Evolutionary conservation across 805 yeast species (phyloP).

Genomic region (Helenozyma rhizophorensis): DNA sequence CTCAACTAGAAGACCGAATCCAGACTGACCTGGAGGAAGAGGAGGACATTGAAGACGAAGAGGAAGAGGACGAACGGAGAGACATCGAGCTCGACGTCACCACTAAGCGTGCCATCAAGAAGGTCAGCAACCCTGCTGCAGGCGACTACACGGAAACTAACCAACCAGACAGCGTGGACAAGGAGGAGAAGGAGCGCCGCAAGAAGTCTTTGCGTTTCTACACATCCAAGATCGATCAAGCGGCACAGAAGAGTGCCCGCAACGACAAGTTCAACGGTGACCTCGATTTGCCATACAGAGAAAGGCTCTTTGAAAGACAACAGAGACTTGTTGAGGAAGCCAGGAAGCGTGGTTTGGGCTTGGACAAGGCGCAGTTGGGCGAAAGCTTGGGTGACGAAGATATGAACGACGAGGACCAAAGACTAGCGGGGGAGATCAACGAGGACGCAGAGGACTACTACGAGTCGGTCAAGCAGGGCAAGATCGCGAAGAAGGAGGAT

Average conservation of each 20-base stretch:
- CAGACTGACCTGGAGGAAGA: slow-evolving; percentile 12
- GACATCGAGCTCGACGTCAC: slow-evolving; percentile 46
- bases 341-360: slow-evolving; percentile 63
- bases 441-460: slow-evolving; percentile 54
- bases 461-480: slow-evolving; percentile 45
- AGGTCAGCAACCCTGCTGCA: slow-evolving; percentile 7
- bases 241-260: slow-evolving; percentile 50
- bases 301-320: slow-evolving; percentile 85
- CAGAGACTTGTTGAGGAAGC: slow-evolving; percentile 87
- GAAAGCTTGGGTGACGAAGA: slow-evolving; percentile 55
- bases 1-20: slow-evolving; percentile 11
- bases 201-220: slow-evolving; percentile 86
- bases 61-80: slow-evolving; percentile 8
- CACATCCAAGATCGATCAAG: slow-evolving; percentile 93
- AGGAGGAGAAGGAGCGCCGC: slow-evolving; percentile 78
- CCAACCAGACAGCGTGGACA: slow-evolving; percentile 70
- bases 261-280: slow-evolving; percentile 69
- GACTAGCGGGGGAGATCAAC: slow-evolving; percentile 38
- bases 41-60: slow-evolving; percentile 4
- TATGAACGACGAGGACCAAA: slow-evolving; percentile 44
- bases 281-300: slow-evolving; percentile 85
- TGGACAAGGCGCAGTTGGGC: slow-evolving; percentile 47
- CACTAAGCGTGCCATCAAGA: slow-evolving; percentile 48
- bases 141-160: slow-evolving; percentile 68
- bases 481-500: slow-evolving; percentile 44